Percentiles rank a stretch among this genome's conserved stretches.
These are phyloP conservation scores for Penicillium olsonii DNA, from an alignment of 2,329 filamentous ascomycete genomes.

Conservation along the genomic window DNA sequence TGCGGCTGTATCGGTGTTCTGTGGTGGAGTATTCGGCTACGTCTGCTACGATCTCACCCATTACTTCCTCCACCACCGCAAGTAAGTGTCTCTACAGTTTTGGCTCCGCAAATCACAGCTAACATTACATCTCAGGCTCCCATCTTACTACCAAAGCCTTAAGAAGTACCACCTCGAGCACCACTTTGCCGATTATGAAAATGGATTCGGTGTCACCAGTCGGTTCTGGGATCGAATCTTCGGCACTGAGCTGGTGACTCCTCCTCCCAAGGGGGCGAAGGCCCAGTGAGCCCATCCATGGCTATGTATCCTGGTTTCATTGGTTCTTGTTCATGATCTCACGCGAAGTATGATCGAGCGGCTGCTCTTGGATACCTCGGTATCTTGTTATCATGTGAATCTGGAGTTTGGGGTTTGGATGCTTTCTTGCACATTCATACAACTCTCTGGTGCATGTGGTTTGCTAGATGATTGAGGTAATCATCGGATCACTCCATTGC, in stretches of 20 bases:
- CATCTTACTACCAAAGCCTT: conserved; percentile 82
- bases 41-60: conserved; percentile 96
- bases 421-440: conserved; percentile 19
- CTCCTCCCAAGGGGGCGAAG: conserved; percentile 38
- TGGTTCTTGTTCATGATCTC: conserved; percentile 17
- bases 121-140: conserved; percentile 58
- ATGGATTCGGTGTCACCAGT: conserved; percentile 95
- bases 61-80: conserved; percentile 97
- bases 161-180: conserved; percentile 98
- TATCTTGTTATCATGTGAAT: conserved; percentile 8
- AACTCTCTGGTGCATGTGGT: conserved; percentile 6
- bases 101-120: conserved; percentile 5
- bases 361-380: background rate
- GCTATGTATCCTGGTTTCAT: background rate
- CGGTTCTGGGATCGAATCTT: conserved; percentile 94
- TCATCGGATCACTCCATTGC: too few relatives aligned
- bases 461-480: background rate
- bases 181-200: conserved; percentile 97
- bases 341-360: conserved; percentile 13
- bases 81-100: conserved; percentile 53
- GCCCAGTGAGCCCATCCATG: conserved; percentile 29
- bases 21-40: conserved; percentile 92
- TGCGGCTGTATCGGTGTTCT: conserved; percentile 75
- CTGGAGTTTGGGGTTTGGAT: conserved; percentile 17
- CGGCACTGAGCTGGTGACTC: conserved; percentile 72